Base-by-base conservation (phyloP, 2,329 filamentous ascomycete species). In the Achaetomium macrosporum region DNA sequence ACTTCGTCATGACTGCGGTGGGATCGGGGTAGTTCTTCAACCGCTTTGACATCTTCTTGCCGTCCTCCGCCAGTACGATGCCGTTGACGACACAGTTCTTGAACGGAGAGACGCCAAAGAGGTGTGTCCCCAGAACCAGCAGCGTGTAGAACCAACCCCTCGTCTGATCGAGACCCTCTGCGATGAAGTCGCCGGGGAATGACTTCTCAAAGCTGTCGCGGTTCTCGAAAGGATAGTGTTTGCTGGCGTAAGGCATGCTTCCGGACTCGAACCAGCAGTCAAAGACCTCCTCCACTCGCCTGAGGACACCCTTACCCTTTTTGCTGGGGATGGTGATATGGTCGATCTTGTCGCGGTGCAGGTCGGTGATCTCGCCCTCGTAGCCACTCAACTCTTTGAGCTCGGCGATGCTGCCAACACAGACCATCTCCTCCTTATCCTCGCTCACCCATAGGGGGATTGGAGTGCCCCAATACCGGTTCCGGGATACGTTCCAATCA, bases 11-110 rank as follows among this genome's bases (percentile, higher is more conserved):
- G 60, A 97, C 82, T 47, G 90, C 74, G 52, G 75, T 76, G 11
- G 92, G 92, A 64, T 96, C 90, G 0, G 92, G 92, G 69, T 96
- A 97, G 71, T 97, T 97, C 75, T 96, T 95, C 53, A 96, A 76
- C 50, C 92, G 83, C 73, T 97, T 97, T 7, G 90, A 96, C 92
- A 97, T 97, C 77, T 97, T 97, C 77, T 96, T 96, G 51, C 92
- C 92, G 65, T 96, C 90, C 67, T 95, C 90, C 1, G 91, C 91
- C 39, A 96, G 78, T 5, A 96, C 90, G 57, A 96, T 93, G 46
- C 91, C 91, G 66, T 95, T 96, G 57, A 96, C 90, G n/a, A 96
- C 88, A 63, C 90, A 95, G 68, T 96, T 96, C 72, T 93, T 85
- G 77, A 96, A 96, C 0, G 92, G 90, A 2, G 90, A 82, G 35